These are phyloP conservation scores for Macrolepiota fuliginosa DNA, from an alignment of 768 basidiomycete species.

Conservation along the genomic window DNA sequence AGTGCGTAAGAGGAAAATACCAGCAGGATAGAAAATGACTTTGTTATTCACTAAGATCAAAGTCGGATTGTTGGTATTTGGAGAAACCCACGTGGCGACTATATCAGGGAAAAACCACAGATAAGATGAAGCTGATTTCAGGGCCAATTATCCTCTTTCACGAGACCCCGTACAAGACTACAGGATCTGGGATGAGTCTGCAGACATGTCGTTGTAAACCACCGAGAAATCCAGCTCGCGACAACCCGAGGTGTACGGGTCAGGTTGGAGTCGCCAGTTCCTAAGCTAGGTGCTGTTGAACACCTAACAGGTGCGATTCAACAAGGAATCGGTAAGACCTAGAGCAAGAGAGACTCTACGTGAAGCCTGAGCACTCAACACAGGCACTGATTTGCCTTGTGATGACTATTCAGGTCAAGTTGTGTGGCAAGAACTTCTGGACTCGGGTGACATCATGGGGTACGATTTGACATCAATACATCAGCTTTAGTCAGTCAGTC, in stretches of 20 bases:
- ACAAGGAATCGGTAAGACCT: background rate
- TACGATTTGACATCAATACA: too few relatives aligned
- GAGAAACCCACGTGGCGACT: conserved; percentile 8
- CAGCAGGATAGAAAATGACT: background rate
- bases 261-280: background rate
- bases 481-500: too few relatives aligned
- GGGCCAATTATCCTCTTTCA: background rate
- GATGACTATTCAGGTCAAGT: too few relatives aligned
- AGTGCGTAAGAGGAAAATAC: background rate
- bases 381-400: too few relatives aligned
- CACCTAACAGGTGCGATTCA: background rate
- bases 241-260: background rate
- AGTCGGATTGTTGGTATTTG: conserved; percentile 3
- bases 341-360: too few relatives aligned
- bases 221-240: background rate
- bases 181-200: background rate
- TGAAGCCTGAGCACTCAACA: too few relatives aligned
- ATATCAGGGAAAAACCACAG: background rate
- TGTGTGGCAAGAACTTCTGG: too few relatives aligned
- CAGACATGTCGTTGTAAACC: too few relatives aligned
- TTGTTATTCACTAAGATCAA: background rate
- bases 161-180: background rate
- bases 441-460: too few relatives aligned
- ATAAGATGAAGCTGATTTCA: conserved; percentile 33
- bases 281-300: background rate